Conservation (phyloP, 768 basidiomycete species). For the Rhodosporidiobolus sp. region DNA sequence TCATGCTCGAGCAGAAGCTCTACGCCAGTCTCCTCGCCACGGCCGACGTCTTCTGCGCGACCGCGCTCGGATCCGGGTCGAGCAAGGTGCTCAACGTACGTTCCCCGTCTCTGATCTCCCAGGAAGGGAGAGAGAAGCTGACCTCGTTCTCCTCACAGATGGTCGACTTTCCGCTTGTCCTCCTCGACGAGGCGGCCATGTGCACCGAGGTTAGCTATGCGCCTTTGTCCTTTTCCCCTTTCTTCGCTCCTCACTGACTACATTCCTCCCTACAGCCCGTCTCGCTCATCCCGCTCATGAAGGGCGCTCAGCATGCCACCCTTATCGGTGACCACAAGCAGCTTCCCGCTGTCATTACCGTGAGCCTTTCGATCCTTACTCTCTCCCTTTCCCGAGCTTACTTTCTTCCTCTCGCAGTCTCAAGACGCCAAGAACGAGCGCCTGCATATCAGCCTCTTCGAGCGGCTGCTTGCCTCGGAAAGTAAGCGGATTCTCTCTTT, state of each 20-base stretch:
- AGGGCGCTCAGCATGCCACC: conserved; percentile 78
- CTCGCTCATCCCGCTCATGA: conserved; percentile 85
- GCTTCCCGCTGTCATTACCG: conserved; percentile 74
- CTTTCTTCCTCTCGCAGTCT: conserved; percentile 51
- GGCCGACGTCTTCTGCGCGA: conserved; percentile 64
- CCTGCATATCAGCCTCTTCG: conserved; percentile 77
- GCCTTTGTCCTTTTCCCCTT: no score
- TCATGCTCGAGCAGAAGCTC: conserved; percentile 63
- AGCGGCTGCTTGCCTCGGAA: conserved; percentile 77
- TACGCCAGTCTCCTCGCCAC: conserved; percentile 61
- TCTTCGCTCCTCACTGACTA: background rate
- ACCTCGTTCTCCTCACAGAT: conserved; percentile 22
- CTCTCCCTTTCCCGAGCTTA: background rate
- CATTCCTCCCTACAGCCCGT: conserved; percentile 55
- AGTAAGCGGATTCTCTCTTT: conserved; percentile 50
- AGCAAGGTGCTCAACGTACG: conserved; percentile 28
- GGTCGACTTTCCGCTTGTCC: conserved; percentile 86
- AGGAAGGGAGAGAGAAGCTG: background rate
- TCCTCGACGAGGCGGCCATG: conserved; percentile 94
- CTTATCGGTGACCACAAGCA: conserved; percentile 98
- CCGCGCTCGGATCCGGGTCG: conserved; percentile 33
- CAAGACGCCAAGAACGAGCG: conserved; percentile 69
- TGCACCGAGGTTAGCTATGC: conserved; percentile 64
- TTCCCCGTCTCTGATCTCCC: background rate
- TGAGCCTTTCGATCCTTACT: conserved; percentile 1